Conservation (phyloP, 2,329 filamentous ascomycete genomes). For the Microdochium bolleyi region DNA sequence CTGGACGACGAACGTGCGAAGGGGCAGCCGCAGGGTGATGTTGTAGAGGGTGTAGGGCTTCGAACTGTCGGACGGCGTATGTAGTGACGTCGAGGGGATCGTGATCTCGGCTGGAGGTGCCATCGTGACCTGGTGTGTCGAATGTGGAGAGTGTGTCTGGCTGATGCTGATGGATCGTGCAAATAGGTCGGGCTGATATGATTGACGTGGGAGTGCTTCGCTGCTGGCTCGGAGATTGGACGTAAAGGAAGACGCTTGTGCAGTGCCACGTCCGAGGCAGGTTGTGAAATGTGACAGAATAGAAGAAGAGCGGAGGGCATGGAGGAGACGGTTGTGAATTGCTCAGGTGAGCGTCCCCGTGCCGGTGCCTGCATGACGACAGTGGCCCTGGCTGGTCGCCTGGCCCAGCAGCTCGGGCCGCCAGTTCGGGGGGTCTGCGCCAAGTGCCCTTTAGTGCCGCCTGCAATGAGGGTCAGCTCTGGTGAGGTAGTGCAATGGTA, state of each 20-base stretch:
- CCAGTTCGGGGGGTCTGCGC: too few species aligned
- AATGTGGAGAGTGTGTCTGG: neutral
- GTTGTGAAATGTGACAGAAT: neutral
- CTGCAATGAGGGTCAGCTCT: too few species aligned
- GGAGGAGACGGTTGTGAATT: neutral
- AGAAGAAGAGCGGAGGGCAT: neutral
- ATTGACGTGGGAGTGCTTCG: too few species aligned
- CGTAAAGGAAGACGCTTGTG: too few species aligned
- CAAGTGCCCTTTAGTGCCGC: too few species aligned
- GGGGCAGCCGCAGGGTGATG: conserved; percentile 66
- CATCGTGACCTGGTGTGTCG: conserved; percentile 29
- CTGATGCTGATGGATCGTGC: neutral
- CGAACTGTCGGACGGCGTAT: conserved; percentile 35
- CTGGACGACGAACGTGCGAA: conserved; percentile 66
- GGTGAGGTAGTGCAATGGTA: too few species aligned
- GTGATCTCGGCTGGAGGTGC: conserved; percentile 59
- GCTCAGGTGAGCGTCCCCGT: neutral
- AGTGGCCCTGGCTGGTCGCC: neutral
- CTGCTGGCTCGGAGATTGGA: too few species aligned
- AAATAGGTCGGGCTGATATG: too few species aligned
- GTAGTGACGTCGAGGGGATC: conserved; percentile 57
- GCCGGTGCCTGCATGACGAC: neutral
- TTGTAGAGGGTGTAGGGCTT: conserved; percentile 74
- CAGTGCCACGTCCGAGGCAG: neutral
- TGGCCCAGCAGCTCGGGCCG: neutral